Base-by-base conservation (phyloP, 176 grass and related monocot genomes). In the Dendrocalamus sinicus region DNA sequence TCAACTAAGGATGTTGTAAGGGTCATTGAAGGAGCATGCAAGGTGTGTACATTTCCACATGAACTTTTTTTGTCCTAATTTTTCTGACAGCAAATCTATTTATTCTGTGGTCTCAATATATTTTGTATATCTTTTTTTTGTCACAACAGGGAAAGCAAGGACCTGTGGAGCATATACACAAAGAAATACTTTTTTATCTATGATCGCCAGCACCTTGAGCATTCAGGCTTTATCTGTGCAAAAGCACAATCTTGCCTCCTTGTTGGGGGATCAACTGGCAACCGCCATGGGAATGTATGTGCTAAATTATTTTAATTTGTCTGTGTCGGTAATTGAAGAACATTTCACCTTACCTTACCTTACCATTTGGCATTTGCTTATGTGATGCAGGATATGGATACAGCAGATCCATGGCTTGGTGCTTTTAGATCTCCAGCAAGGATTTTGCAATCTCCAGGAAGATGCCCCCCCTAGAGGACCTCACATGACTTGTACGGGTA, bases 141-240 rank as follows among this genome's bases (percentile, higher is more conserved):
- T 43, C 7, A 52, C 67, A 82, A 40, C 51, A 97, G 92, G 95
- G 92, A 91, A 97, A 94, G 53, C 95, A 92, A 93, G 95, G 92
- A 64, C 86, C 89, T 19, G 95, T 97, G 73, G 88, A 97, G 84
- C 95, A 94, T 62, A 97, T 97, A 79, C 84, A 94, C 57, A 89
- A 74, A 72, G 90, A 89, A 23, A 86, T 97, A 83, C 84, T 94
- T 81, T 81, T 97, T 97, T 81, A 94, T 97, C 44, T 86, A 97
- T 89, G 95, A 97, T 47, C 88, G 89, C 14, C 90, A 94, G 69
- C 85, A 97, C 70, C 92, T 91, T 86, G 95, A 94, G 50, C 90
- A 97, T 88, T 83, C 92, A 81, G 95, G 95, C 61, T 97, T 93
- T 85, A 97, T 94, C 50, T 97, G 95, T 92, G 82, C 86, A 78